These are phyloP conservation scores for Pouteria campechiana DNA, from an alignment of 179 eudicot genomes.

Conservation along the genomic window DNA sequence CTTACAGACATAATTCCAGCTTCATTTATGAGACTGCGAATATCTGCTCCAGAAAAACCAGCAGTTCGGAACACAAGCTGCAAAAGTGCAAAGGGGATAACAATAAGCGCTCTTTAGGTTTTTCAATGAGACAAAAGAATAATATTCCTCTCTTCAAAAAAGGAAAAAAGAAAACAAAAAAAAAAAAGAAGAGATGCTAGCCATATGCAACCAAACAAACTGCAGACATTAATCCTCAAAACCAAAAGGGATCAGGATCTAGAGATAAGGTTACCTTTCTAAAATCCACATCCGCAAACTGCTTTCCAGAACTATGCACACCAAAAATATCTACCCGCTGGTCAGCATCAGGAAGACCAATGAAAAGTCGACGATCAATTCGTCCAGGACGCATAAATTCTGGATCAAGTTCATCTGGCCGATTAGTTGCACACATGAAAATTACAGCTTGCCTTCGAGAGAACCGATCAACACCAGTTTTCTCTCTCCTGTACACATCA, in stretches of 20 bases:
- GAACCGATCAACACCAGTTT: constrained; percentile 79
- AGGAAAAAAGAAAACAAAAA: not conserved
- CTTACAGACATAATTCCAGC: constrained; percentile 96
- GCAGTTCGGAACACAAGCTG: constrained; percentile 95
- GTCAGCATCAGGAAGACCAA: constrained; percentile 88
- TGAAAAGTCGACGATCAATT: constrained; percentile 82
- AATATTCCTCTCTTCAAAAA: not conserved
- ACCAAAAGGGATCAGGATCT: not conserved
- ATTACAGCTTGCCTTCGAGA: constrained; percentile 84
- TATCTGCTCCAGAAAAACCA: constrained; percentile 95
- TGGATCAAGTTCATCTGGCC: constrained; percentile 80
- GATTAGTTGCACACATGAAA: constrained; percentile 91
- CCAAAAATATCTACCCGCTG: constrained; percentile 84
- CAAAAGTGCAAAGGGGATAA: constrained; percentile 4
- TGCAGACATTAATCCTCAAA: no score
- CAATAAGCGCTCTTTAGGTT: no score
- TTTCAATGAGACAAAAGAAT: not conserved
- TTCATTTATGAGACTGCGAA: constrained; percentile 89
- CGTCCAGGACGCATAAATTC: constrained; percentile 83
- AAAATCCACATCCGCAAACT: constrained; percentile 80
- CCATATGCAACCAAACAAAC: not conserved
- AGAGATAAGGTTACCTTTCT: constrained; percentile 31
- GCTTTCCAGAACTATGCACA: constrained; percentile 76
- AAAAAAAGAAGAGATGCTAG: not conserved
- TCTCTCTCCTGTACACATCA: constrained; percentile 44